phyloP scores from a whole-genome alignment of 139 green algal species.

The Coelastrella sp. region DNA sequence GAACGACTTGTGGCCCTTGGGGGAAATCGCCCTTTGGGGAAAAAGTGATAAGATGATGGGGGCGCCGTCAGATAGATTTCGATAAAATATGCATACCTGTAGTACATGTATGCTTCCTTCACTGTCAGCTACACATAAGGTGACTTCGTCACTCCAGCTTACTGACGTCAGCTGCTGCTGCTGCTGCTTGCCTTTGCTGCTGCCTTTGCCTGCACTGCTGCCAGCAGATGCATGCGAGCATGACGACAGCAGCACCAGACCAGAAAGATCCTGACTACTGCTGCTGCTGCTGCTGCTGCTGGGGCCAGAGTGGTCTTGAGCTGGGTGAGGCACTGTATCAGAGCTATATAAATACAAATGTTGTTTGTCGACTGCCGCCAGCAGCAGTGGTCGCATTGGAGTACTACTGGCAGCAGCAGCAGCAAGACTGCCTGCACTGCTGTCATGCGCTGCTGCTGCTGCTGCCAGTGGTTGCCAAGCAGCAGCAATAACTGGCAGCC shows the following conservation, averaged over 20 bases:
- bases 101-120: constrained; percentile 25
- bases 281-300: constrained; percentile 12
- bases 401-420: neutral
- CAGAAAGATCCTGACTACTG: no score
- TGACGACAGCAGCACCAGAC: no score
- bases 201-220: neutral
- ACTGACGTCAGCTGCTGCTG: neutral
- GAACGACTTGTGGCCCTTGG: no score
- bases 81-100: no score
- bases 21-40: neutral
- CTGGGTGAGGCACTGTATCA: no score
- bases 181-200: no score
- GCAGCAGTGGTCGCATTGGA: neutral
- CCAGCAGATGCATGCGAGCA: no score
- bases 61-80: no score
- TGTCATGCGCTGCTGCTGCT: neutral
- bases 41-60: neutral
- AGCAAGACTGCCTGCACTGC: neutral
- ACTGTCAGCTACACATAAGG: constrained; percentile 12
- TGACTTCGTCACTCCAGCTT: neutral
- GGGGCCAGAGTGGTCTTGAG: neutral
- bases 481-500: neutral
- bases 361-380: constrained; percentile 20
- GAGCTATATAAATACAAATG: neutral
- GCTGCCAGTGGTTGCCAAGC: constrained; percentile 16